Evolutionary conservation across 257 asterid genomes (phyloP), one percentile per base, ranked within the genome.

Genomic region (Lantana camara): DNA sequence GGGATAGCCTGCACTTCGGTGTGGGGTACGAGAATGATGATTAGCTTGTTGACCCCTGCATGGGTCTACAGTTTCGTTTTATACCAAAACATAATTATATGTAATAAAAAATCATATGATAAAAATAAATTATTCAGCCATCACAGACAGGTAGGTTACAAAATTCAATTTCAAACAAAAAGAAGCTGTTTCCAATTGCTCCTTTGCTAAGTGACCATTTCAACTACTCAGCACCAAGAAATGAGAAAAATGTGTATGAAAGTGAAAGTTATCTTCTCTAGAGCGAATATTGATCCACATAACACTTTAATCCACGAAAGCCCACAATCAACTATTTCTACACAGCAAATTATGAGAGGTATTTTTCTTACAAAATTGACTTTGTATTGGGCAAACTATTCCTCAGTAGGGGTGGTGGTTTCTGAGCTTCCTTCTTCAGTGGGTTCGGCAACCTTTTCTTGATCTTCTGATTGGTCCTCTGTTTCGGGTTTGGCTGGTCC

Each of bases 401-500:
- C 76, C 51, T 65, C 72, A 0, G 75, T n/a, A n/a, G n/a, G 41
- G 20, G 83, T 29, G 51, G 79, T 45, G 46, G 80, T 49, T 65
- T 75, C 79, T 0, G 75, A 54, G 68, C 60, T 60, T 34, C 66
- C 77, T 53, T 69, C 81, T 58, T 17, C 74, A 47, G 55, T 45
- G 29, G 80, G 68, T 52, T 72, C 82, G 19, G 52, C 41, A 12
- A 41, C 82, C 55, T 63, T 79, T 4, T 57, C 78, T 48, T 49
- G 64, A 40, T 50, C 82, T 55, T 76, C 87, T 21, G 73, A 30
- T 60, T 54, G 72, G 51, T 45, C 79, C 41, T 8, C 72, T 0
- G 66, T 51, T 72, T 84, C 76, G 7, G 82, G 71, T 69, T 85
- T 90, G 42, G 80, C 77, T 11, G 95, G 93, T 45, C 96, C 96